Evolutionary conservation across 345 rosid species (phyloP), one percentile per base, ranked within the genome.

Genomic region (Jatropha curcas): DNA sequence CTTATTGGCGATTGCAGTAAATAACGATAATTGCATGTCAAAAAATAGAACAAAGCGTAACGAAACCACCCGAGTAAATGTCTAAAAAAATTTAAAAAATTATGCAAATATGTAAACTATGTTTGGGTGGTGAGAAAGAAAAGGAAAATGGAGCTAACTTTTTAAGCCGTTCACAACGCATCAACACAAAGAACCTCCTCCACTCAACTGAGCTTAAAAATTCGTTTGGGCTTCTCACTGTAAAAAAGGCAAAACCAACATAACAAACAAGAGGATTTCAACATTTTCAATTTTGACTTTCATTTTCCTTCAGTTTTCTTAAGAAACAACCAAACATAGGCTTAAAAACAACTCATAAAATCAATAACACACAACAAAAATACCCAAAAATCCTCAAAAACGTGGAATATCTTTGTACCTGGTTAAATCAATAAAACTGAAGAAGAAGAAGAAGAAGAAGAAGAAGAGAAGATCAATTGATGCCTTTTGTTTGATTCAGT

Each of bases 291-390:
- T 57, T 65, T 35, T 46, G 8, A 4, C 45, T 37, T 72, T n/a
- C 45, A 30, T 65, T 57, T 43, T 45, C 30, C 27, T n/a, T 9
- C 1, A 3, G 31, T 33, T 69, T 82, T 62, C 78, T 43, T 72
- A 60, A 28, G 62, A 63, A 68, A 63, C 82, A 76, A 76, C 45
- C 83, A 79, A 58, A n/a, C 20, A 16, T 48, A 48, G 41, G 17
- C 24, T 33, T 35, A 27, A 55, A 9, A 71, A 25, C n/a, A 62
- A 24, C 24, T 17, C 25, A 31, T 19, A 20, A 73, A 37, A 72
- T 14, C 7, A 37, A 43, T 14, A n/a, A 37, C 3, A n/a, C n/a
- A n/a, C n/a, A 13, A 46, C 30, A n/a, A 67, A n/a, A 31, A 19
- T 8, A 45, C 11, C 10, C 7, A 60, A 24, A 28, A 17, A 48